These are phyloP conservation scores for Coniferiporia sulphurascens DNA, from an alignment of 1,284 basidiomycete species.

Conservation along the genomic window DNA sequence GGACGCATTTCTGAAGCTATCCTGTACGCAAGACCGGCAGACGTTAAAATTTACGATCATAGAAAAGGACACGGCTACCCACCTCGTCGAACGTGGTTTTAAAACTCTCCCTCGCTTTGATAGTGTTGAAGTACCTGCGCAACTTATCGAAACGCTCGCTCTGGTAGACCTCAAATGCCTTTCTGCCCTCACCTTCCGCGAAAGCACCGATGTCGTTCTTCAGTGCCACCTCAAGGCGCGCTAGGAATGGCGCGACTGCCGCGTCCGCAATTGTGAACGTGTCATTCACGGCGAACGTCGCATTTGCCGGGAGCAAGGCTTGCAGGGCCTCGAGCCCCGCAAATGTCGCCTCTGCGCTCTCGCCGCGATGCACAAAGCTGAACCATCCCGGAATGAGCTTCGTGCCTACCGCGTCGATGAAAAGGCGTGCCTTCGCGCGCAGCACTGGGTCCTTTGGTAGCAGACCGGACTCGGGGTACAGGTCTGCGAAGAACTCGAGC, in stretches of 20 bases:
- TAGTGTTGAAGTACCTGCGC: slow-evolving; percentile 35
- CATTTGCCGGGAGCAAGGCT: slow-evolving; percentile 35
- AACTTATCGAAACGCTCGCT: slow-evolving; percentile 39
- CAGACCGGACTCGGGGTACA: slow-evolving; percentile 41
- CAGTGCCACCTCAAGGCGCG: slow-evolving; percentile 35
- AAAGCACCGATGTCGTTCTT: slow-evolving; percentile 43
- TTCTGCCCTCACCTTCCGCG: slow-evolving; percentile 38
- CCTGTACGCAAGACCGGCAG: neutral
- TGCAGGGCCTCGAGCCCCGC: slow-evolving; percentile 39
- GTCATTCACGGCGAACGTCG: slow-evolving; percentile 39
- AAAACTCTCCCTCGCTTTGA: slow-evolving; percentile 44
- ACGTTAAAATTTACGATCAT: neutral
- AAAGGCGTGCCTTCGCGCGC: slow-evolving; percentile 54
- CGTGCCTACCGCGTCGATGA: slow-evolving; percentile 47
- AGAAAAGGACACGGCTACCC: slow-evolving; percentile 18
- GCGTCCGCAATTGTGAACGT: slow-evolving; percentile 35
- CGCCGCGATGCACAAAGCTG: slow-evolving; percentile 37
- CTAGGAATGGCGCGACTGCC: slow-evolving; percentile 32
- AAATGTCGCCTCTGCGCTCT: slow-evolving; percentile 36
- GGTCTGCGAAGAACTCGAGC: slow-evolving; percentile 57
- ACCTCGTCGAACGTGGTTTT: slow-evolving; percentile 43
- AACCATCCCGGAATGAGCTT: slow-evolving; percentile 37
- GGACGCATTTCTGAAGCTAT: neutral
- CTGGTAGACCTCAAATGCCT: slow-evolving; percentile 34
- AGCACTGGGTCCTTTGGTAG: slow-evolving; percentile 50